phyloP scores from a whole-genome alignment of 2,329 filamentous ascomycete species.

The Paraconiothyrium brasiliense region DNA sequence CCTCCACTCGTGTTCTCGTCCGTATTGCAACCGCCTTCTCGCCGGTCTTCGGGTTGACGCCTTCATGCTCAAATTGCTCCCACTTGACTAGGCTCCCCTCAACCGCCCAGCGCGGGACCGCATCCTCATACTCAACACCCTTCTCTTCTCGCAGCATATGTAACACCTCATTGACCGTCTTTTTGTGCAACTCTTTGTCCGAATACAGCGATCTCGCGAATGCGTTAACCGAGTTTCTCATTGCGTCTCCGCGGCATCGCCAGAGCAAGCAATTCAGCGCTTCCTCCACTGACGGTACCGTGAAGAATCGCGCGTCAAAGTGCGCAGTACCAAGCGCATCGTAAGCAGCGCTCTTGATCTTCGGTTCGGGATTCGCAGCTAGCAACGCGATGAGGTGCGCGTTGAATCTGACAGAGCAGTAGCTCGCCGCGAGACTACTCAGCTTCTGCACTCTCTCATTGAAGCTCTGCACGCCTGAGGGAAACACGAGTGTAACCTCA shows the following conservation, averaged over 20 bases:
- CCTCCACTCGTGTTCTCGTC: constrained; percentile 36
- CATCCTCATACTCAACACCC: constrained; percentile 33
- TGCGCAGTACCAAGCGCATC: constrained; percentile 31
- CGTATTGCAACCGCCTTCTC: constrained; percentile 32
- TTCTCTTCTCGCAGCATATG: constrained; percentile 38
- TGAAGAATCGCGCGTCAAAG: constrained; percentile 43
- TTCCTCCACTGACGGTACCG: constrained; percentile 36
- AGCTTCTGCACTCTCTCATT: constrained; percentile 44
- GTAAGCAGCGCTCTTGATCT: constrained; percentile 26
- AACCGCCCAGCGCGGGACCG: constrained; percentile 44
- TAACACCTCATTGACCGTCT: constrained; percentile 31
- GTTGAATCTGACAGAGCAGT: constrained; percentile 41
- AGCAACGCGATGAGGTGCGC: constrained; percentile 29
- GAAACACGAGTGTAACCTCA: constrained; percentile 45
- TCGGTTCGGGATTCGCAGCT: constrained; percentile 26
- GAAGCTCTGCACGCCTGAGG: constrained; percentile 37
- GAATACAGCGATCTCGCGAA: constrained; percentile 42
- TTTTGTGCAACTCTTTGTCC: constrained; percentile 37
- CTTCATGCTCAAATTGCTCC: constrained; percentile 41
- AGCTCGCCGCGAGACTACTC: constrained; percentile 37
- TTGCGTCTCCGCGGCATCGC: constrained; percentile 43
- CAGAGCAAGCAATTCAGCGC: constrained; percentile 43
- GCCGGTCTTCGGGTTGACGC: constrained; percentile 39
- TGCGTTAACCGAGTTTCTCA: constrained; percentile 38
- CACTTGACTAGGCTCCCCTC: constrained; percentile 44